phyloP scores from a whole-genome alignment of 352 stramenopile species.

The Phytophthora meadii region DNA sequence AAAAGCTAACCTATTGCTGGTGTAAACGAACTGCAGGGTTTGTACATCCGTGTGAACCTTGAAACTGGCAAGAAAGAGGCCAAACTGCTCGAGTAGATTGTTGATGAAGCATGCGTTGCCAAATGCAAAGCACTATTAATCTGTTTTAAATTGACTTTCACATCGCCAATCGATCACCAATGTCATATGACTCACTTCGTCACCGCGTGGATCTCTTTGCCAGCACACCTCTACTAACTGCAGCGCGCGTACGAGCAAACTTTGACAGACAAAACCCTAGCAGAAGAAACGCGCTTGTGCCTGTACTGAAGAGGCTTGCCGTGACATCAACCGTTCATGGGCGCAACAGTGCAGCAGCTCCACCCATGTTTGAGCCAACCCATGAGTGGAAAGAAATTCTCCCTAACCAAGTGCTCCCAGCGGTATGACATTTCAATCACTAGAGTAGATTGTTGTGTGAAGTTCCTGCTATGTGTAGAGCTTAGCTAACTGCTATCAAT shows the following conservation, averaged over 20 bases:
- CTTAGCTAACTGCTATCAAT: slow-evolving; percentile 1
- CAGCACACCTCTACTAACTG: slow-evolving; percentile 26
- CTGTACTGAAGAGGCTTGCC: slow-evolving; percentile 1
- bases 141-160: slow-evolving; percentile 11
- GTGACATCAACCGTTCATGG: not conserved
- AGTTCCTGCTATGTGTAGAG: not conserved
- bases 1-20: slow-evolving; percentile 1
- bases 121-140: not conserved
- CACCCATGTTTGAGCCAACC: slow-evolving; percentile 60
- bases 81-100: slow-evolving; percentile 52
- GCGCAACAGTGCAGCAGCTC: not conserved
- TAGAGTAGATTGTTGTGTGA: too few species aligned
- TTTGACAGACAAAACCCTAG: slow-evolving; percentile 8
- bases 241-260: slow-evolving; percentile 16
- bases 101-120: not conserved
- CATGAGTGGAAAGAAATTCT: slow-evolving; percentile 65
- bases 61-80: slow-evolving; percentile 68
- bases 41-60: slow-evolving; percentile 71
- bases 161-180: slow-evolving; percentile 3
- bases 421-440: slow-evolving; percentile 21
- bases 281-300: slow-evolving; percentile 6
- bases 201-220: slow-evolving; percentile 27
- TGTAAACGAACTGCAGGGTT: slow-evolving; percentile 30
- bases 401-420: slow-evolving; percentile 58
- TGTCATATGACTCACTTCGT: slow-evolving; percentile 27